phyloP scores from a whole-genome alignment of 495 filamentous ascomycete genomes.

The Elasticomyces elasticus region DNA sequence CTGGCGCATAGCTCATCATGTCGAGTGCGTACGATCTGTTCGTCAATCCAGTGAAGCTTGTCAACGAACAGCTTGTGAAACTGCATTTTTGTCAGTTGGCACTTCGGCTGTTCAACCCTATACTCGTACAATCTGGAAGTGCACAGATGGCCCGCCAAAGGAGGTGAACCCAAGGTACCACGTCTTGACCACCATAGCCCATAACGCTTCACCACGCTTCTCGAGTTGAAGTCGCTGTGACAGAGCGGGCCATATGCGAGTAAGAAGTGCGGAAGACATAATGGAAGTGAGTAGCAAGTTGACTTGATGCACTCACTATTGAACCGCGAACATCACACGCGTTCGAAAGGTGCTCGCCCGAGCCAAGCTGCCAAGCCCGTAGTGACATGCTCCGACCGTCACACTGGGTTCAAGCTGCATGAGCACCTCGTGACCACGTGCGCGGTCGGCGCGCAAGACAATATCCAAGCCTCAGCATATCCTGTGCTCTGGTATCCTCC shows the following conservation, averaged over 20 bases:
- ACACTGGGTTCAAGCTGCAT: too few species aligned
- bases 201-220: background rate
- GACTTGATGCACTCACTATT: background rate
- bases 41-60: constrained; percentile 59
- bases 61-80: constrained; percentile 58
- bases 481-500: constrained; percentile 71
- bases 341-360: too few species aligned
- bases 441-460: too few species aligned
- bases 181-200: constrained; percentile 19
- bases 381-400: background rate
- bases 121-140: constrained; percentile 11
- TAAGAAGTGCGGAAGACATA: background rate
- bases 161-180: constrained; percentile 64
- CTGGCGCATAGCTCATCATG: background rate
- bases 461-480: constrained; percentile 46
- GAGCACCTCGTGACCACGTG: too few species aligned
- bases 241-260: background rate
- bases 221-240: background rate
- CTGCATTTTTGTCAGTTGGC: constrained; percentile 61
- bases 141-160: constrained; percentile 42
- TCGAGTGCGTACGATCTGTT: constrained; percentile 40
- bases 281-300: background rate
- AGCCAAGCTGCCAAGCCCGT: too few species aligned
- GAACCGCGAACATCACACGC: too few species aligned
- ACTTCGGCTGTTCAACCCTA: constrained; percentile 36